These are phyloP conservation scores for Paraurostyla sp. DNA, from an alignment of 73 alveolate species.

Conservation along the genomic window DNA sequence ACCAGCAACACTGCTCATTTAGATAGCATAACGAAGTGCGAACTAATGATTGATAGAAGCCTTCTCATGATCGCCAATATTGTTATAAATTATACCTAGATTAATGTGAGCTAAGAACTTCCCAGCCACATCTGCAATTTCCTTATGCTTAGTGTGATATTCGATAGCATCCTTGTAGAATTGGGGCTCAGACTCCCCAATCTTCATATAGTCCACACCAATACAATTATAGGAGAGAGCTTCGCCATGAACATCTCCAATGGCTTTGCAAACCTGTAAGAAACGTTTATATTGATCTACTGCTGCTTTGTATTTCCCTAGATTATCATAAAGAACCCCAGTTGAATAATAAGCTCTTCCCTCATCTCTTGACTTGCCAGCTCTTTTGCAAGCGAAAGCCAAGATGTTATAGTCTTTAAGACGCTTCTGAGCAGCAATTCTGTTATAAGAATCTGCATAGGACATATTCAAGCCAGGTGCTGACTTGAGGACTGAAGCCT, in stretches of 20 bases:
- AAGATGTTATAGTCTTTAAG: slow-evolving; percentile 89
- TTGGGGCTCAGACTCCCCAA: slow-evolving; percentile 68
- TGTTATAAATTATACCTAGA: slow-evolving; percentile 79
- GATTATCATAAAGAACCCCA: slow-evolving; percentile 90
- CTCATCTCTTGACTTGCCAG: slow-evolving; percentile 93
- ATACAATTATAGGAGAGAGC: slow-evolving; percentile 94
- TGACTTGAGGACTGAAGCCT: slow-evolving; percentile 40
- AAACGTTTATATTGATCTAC: slow-evolving; percentile 84
- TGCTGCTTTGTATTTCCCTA: slow-evolving; percentile 83
- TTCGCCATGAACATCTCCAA: slow-evolving; percentile 91
- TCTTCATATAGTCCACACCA: slow-evolving; percentile 86
- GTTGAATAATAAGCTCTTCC: slow-evolving; percentile 94
- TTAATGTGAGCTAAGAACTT: slow-evolving; percentile 83
- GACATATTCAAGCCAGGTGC: slow-evolving; percentile 71
- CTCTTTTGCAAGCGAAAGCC: slow-evolving; percentile 94
- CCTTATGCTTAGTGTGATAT: slow-evolving; percentile 79
- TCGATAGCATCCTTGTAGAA: slow-evolving; percentile 71
- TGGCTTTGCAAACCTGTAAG: slow-evolving; percentile 82
- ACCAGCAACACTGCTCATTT: slow-evolving; percentile 82
- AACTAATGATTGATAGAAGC: slow-evolving; percentile 79
- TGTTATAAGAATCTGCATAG: slow-evolving; percentile 78
- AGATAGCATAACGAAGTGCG: slow-evolving; percentile 82
- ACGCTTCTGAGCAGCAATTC: slow-evolving; percentile 82
- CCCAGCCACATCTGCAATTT: slow-evolving; percentile 86
- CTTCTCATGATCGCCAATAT: slow-evolving; percentile 79